Conservation (phyloP, 2,329 filamentous ascomycete genomes). For the Cladophialophora yegresii region DNA sequence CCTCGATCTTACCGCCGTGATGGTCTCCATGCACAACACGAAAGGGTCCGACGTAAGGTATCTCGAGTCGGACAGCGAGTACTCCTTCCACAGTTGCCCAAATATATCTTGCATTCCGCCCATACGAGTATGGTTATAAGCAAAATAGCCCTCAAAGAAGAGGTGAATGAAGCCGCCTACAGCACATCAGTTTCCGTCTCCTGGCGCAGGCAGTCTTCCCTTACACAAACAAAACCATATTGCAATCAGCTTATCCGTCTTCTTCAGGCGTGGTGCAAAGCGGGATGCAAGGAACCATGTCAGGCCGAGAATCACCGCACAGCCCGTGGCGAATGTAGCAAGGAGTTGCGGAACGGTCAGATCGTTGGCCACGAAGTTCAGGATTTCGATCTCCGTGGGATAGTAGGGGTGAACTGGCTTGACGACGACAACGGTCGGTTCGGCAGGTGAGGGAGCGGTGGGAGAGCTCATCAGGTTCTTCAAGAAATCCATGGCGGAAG, state of each 20-base stretch:
- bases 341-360: slow-evolving; percentile 62
- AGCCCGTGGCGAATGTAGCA: slow-evolving; percentile 59
- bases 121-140: slow-evolving; percentile 67
- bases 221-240: slow-evolving; percentile 77
- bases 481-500: slow-evolving; percentile 22
- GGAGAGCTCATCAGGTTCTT: slow-evolving; percentile 9
- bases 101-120: slow-evolving; percentile 70
- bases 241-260: slow-evolving; percentile 60
- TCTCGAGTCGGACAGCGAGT: slow-evolving; percentile 80
- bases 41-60: slow-evolving; percentile 81
- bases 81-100: slow-evolving; percentile 91
- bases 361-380: slow-evolving; percentile 67
- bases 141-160: slow-evolving; percentile 84
- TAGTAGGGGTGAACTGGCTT: slow-evolving; percentile 67
- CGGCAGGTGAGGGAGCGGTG: slow-evolving; percentile 2
- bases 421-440: slow-evolving; percentile 5
- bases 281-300: slow-evolving; percentile 59
- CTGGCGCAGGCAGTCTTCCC: slow-evolving; percentile 36
- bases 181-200: slow-evolving; percentile 21
- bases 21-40: slow-evolving; percentile 81
- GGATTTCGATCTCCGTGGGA: slow-evolving; percentile 63
- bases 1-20: slow-evolving; percentile 65
- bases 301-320: slow-evolving; percentile 58
- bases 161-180: slow-evolving; percentile 63
- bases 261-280: slow-evolving; percentile 56